phyloP scores from a whole-genome alignment of 805 yeast species.

The Pichia occidentalis region DNA sequence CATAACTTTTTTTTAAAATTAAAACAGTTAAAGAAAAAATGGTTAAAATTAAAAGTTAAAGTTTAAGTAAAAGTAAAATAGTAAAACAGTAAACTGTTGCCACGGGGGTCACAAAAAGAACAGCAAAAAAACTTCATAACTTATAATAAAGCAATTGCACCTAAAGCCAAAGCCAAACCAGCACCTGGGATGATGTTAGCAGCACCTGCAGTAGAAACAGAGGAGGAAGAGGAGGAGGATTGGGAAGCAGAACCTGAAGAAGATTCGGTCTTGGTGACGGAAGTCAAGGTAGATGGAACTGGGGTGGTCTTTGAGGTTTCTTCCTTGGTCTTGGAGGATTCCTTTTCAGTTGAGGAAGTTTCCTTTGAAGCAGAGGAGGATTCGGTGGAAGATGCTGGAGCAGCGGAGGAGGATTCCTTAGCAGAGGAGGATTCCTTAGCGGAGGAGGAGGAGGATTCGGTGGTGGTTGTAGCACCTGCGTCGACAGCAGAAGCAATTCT shows the following conservation, averaged over 20 bases:
- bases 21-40: too few relatives aligned
- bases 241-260: conserved; percentile 9
- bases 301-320: conserved; percentile 5
- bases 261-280: conserved; percentile 7
- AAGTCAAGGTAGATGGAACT: conserved; percentile 6
- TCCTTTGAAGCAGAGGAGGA: conserved; percentile 6
- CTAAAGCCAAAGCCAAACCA: conserved; percentile 17
- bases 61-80: too few relatives aligned
- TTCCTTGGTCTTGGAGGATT: conserved; percentile 4
- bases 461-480: conserved; percentile 13
- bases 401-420: conserved; percentile 13
- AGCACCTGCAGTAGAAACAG: conserved; percentile 16
- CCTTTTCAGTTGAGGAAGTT: conserved; percentile 7
- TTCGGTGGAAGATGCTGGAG: conserved; percentile 10
- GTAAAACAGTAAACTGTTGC: background rate
- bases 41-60: too few relatives aligned
- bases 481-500: conserved; percentile 23
- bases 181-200: conserved; percentile 16
- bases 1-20: too few relatives aligned
- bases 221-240: conserved; percentile 5
- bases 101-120: background rate
- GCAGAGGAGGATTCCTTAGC: conserved; percentile 14
- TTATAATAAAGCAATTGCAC: conserved; percentile 23
- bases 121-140: conserved; percentile 1
- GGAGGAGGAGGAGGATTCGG: conserved; percentile 12